These are phyloP conservation scores for Lentinus brumalis DNA, from an alignment of 768 basidiomycete genomes.

Conservation along the genomic window DNA sequence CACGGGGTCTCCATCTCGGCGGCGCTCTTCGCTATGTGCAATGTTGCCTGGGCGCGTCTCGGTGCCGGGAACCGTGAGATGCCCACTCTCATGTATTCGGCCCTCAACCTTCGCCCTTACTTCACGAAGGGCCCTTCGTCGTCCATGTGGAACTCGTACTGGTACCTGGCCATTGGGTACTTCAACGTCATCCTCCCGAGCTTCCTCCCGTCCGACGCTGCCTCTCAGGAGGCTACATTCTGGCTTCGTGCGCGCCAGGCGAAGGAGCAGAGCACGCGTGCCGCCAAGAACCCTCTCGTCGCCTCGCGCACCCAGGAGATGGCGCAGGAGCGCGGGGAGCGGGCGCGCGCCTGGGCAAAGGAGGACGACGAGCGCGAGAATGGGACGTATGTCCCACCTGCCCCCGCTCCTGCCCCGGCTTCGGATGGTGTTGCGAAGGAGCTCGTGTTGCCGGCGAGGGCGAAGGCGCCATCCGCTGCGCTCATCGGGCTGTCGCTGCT, in stretches of 20 bases:
- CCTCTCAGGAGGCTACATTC: conserved; percentile 48
- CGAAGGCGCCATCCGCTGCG: conserved; percentile 56
- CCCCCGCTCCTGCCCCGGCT: conserved; percentile 12
- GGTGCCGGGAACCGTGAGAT: conserved; percentile 45
- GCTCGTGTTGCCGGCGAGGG: conserved; percentile 27
- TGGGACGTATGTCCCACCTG: conserved; percentile 41
- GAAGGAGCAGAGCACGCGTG: conserved; percentile 66
- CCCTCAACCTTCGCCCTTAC: conserved; percentile 74
- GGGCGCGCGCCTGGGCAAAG: conserved; percentile 68
- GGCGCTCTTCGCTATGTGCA: conserved; percentile 74
- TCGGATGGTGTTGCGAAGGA: conserved; percentile 17
- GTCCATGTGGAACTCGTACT: conserved; percentile 62
- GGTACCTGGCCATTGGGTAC: conserved; percentile 81
- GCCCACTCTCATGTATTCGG: conserved; percentile 84
- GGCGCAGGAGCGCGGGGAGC: conserved; percentile 60
- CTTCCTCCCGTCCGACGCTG: conserved; percentile 55
- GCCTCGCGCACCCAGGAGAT: conserved; percentile 63
- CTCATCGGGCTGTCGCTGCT: conserved; percentile 80
- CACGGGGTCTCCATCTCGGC: conserved; percentile 74
- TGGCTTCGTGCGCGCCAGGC: conserved; percentile 76
- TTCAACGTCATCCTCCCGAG: conserved; percentile 81
- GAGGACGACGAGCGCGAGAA: conserved; percentile 70
- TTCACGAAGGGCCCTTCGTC: conserved; percentile 37
- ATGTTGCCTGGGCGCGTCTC: conserved; percentile 70
- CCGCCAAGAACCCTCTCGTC: conserved; percentile 64